A percentile compares a stretch with the other conserved stretches of the same genome.
Evolutionary conservation across 176 grass and related monocot species (phyloP).

Genomic region (Juncus effusus): DNA sequence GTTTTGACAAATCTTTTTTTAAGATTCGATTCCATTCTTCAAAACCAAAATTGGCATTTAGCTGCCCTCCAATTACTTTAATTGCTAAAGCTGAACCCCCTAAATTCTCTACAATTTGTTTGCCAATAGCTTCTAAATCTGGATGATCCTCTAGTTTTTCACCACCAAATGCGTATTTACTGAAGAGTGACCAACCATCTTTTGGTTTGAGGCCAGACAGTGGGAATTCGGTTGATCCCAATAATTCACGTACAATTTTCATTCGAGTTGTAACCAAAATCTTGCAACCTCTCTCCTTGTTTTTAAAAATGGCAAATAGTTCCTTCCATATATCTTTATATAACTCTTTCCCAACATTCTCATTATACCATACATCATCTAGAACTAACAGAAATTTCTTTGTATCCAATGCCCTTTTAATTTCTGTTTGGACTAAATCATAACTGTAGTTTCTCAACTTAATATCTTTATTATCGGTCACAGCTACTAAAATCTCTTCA

Average conservation of each 20-base stretch:
- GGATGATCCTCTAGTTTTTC: conserved; percentile 4
- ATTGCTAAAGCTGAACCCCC: neutral
- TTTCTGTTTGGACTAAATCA: too few relatives aligned
- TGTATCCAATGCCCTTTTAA: too few relatives aligned
- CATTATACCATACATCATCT: too few relatives aligned
- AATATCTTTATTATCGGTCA: neutral
- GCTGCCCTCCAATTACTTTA: neutral
- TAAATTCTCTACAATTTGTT: neutral
- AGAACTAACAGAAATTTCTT: too few relatives aligned
- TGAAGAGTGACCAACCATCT: conserved; percentile 2
- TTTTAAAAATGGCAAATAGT: too few relatives aligned
- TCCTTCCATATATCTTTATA: too few relatives aligned
- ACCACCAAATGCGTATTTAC: conserved; percentile 9
- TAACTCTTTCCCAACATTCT: too few relatives aligned
- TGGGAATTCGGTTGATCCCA: neutral
- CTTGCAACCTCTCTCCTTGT: too few relatives aligned
- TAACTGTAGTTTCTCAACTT: neutral
- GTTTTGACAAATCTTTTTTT: too few relatives aligned
- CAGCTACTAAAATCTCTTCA: conserved; percentile 10
- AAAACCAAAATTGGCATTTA: conserved; percentile 4
- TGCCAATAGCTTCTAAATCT: neutral
- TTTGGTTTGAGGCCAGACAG: neutral
- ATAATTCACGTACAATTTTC: neutral
- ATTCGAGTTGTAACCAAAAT: neutral
- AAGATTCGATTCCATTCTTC: conserved; percentile 17